These are phyloP conservation scores for Thuja plicata DNA, from an alignment of 83 land plant genomes.

Conservation along the genomic window DNA sequence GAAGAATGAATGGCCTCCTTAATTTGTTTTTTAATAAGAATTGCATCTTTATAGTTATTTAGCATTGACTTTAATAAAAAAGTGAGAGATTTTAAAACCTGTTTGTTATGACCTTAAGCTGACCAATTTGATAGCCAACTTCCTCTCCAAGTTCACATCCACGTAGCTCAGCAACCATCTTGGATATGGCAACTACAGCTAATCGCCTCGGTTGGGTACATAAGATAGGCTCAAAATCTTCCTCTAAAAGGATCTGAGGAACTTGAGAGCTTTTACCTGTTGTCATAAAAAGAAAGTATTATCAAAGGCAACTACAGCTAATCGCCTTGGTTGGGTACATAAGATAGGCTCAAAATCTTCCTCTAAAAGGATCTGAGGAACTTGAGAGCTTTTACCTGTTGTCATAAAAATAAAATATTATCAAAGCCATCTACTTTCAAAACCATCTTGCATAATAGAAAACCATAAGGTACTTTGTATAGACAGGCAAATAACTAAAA, in stretches of 20 bases:
- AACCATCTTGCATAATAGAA: background rate
- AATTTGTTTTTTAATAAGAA: background rate
- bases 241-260: conserved; percentile 83
- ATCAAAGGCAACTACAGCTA: conserved; percentile 36
- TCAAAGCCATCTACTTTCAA: background rate
- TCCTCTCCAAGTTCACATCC: conserved; percentile 68
- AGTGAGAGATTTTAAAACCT: conserved; percentile 26
- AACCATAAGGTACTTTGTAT: background rate
- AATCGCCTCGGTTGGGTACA: conserved; percentile 95
- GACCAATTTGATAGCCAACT: conserved; percentile 92
- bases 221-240: conserved; percentile 59
- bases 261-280: conserved; percentile 91
- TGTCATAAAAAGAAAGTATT: background rate
- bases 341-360: conserved; percentile 65
- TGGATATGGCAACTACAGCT: conserved; percentile 89
- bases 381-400: conserved; percentile 88
- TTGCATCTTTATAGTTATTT: background rate
- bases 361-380: conserved; percentile 84
- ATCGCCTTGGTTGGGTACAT: conserved; percentile 90
- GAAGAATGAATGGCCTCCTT: background rate
- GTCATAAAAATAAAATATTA: background rate
- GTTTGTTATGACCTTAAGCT: conserved; percentile 52
- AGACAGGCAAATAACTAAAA: background rate
- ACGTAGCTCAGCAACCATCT: conserved; percentile 74
- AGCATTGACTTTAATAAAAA: background rate